Evolutionary conservation across 148 eudicot genomes (phyloP), one percentile per base, ranked within the genome.

Genomic region (Mesembryanthemum crystallinum): DNA sequence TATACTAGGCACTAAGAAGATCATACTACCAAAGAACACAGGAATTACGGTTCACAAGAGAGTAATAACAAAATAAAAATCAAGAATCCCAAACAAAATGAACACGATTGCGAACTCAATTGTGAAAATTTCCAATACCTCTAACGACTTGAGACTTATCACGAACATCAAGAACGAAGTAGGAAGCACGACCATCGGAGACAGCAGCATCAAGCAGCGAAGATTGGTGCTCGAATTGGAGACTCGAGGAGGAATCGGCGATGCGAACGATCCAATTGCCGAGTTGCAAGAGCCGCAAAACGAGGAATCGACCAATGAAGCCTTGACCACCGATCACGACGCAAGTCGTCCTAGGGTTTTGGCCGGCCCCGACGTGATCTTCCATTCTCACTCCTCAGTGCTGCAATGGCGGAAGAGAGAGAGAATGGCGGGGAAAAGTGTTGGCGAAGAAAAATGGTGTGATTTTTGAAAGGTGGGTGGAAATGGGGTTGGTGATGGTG

Each of bases 221-320:
- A 15, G n/a, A n/a, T n/a, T 82, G 64, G n/a, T 28, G 81, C 52
- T 87, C 87, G 35, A 73, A 58, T 30, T 75, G 32, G 43, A 77
- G 78, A 54, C 81, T 74, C 30, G 80, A 77, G 35, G 82, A 54
- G 6, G 88, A 87, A 79, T 92, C 97, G 75, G 89, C 97, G 51
- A 94, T 82, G 47, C 91, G 87, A 52, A 94, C 93, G 80, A 85
- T 82, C 93, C 93, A 92, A 74, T 84, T 81, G 8, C 88, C 92
- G 78, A 86, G 88, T 52, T 77, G 77, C 78, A 94, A 76, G 66
- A 94, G 86, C 67, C 89, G 77, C 10, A 59, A 59, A 58, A 94
- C 90, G 71, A 94, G 89, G 43, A 83, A 77, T 82, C 86, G 78
- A 18, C 98, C 98, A 9, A 92, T 63, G 74, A 87, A 87, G 43